Evolutionary conservation across 2,329 filamentous ascomycete species (phyloP), one percentile per base, ranked within the genome.

Genomic region (Colletotrichum shisoi): DNA sequence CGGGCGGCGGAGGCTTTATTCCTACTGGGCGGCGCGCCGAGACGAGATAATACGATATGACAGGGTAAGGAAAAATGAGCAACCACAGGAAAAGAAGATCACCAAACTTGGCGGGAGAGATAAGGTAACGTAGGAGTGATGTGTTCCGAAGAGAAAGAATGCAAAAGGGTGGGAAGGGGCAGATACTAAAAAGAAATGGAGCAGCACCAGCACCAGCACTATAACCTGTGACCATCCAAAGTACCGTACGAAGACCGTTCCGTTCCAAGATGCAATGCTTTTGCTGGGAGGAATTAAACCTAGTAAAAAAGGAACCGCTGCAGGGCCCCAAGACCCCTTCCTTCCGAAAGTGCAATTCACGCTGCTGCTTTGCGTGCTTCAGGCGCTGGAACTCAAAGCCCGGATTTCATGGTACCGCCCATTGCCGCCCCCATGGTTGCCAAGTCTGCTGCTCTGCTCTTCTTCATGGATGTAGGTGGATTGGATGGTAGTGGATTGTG

Each of bases 281-380:
- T 56, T 19, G 37, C 31, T 9, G 19, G 4, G 17, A 31, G 31
- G 24, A 42, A 44, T 8, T 42, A 11, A 56, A 42, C 21, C 39
- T 44, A 21, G 52, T 42, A 17, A 17, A 48, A 48, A 5, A 27
- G 31, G 31, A 9, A 34, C 31, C 31, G 31, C 31, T 34, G 31
- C 19, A 19, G 21, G 42, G 60, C 42, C 40, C 51, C 60, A 46
- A 42, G 60, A 48, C 51, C 48, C 46, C 13, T 49, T 49, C 27
- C 42, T 6, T 7, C 46, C 21, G 46, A 51, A 15, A 52, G 21
- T n/a, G 40, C 40, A 44, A 44, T 17, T 44, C 17, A 17, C 40
- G 40, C 39, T 57, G 59, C 51, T 58, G 54, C 61, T 63, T 52
- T 59, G 53, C 61, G 61, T 59, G 62, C 62, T 64, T 64, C 56